Conservation (phyloP, 2,329 filamentous ascomycete genomes). For the Cladosporium sp. region DNA sequence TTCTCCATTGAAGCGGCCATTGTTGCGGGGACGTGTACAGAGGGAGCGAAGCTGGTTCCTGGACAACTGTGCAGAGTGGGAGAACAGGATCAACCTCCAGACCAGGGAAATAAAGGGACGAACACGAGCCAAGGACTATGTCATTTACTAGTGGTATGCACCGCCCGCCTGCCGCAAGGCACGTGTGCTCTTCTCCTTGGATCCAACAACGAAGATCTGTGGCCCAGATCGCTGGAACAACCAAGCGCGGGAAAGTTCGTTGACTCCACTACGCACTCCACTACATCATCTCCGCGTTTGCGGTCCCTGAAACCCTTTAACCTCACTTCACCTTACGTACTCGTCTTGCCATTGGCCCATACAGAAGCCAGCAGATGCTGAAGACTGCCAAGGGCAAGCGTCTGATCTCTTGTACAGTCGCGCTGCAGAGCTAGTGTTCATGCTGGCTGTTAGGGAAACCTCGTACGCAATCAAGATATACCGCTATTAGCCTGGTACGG, state of each 20-base stretch:
- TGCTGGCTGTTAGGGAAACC: no score
- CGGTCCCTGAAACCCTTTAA: background rate
- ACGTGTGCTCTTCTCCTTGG: constrained; percentile 7
- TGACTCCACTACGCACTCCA: background rate
- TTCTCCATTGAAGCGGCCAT: constrained; percentile 7
- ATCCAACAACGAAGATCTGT: background rate
- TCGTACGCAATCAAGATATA: no score
- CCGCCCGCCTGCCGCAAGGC: background rate
- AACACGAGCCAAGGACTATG: background rate
- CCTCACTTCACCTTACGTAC: background rate
- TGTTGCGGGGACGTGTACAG: background rate
- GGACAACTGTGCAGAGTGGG: background rate
- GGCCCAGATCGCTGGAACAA: background rate
- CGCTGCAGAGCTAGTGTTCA: no score
- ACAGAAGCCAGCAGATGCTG: no score
- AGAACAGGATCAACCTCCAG: no score
- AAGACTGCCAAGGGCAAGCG: no score
- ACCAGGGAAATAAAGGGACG: background rate
- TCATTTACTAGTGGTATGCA: constrained; percentile 1
- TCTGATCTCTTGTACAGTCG: no score
- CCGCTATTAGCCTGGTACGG: no score
- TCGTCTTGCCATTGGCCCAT: no score
- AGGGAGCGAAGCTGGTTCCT: background rate
- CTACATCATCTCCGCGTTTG: background rate
- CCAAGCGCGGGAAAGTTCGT: background rate